Conservation (phyloP, 352 stramenopile genomes). For the Phytophthora hybrid region DNA sequence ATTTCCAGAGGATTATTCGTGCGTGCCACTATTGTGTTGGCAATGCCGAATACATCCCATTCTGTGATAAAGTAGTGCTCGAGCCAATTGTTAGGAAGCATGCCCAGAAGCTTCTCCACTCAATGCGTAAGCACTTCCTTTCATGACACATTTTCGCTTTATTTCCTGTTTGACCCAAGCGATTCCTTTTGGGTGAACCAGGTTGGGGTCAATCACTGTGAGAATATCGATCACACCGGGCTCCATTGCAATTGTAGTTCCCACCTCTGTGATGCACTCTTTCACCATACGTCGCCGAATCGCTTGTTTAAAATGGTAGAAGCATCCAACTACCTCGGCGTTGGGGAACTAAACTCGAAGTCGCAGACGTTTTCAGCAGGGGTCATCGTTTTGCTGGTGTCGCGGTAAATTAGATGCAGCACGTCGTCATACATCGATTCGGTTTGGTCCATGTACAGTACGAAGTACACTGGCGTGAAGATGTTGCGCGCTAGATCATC, state of each 20-base stretch:
- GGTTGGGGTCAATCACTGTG: constrained; percentile 2
- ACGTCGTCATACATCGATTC: constrained; percentile 7
- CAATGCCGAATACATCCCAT: constrained; percentile 31
- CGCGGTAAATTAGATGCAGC: constrained; percentile 4
- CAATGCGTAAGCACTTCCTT: background rate
- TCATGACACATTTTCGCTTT: background rate
- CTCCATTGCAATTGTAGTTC: constrained; percentile 6
- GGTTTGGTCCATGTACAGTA: background rate
- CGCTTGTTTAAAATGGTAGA: constrained; percentile 19
- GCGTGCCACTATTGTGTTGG: constrained; percentile 14
- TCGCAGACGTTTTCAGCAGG: constrained; percentile 14
- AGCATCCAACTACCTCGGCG: constrained; percentile 13
- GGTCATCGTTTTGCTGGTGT: constrained; percentile 9
- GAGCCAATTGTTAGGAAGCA: constrained; percentile 32
- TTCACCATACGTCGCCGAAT: constrained; percentile 4
- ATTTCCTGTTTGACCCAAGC: constrained; percentile 17
- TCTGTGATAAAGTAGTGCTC: constrained; percentile 4
- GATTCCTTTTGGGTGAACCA: constrained; percentile 14
- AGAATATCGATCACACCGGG: background rate
- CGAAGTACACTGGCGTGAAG: constrained; percentile 19
- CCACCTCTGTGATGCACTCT: background rate
- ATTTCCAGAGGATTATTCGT: constrained; percentile 38
- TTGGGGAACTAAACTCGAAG: constrained; percentile 18
- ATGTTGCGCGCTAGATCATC: constrained; percentile 9
- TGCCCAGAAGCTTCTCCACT: constrained; percentile 22